phyloP scores from a whole-genome alignment of 169 alveolate species.

The Cryptosporidium xiaoi region DNA sequence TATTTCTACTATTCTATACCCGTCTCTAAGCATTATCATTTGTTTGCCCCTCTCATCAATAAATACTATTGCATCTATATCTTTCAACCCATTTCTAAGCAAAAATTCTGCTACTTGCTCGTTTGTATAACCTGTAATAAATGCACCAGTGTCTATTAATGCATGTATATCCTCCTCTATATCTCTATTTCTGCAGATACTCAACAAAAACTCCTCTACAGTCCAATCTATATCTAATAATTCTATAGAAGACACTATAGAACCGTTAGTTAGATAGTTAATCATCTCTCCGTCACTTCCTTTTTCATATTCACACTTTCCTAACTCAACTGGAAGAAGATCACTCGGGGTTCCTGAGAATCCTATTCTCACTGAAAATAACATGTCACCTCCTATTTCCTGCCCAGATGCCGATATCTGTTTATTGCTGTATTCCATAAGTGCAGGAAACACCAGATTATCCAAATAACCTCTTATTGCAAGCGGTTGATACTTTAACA shows the following conservation, averaged over 20 bases:
- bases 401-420: constrained; percentile 90
- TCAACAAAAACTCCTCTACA: constrained; percentile 35
- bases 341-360: constrained; percentile 94
- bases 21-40: constrained; percentile 79
- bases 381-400: constrained; percentile 88
- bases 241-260: constrained; percentile 77
- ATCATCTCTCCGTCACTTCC: constrained; percentile 90
- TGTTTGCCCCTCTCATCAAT: constrained; percentile 78
- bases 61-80: constrained; percentile 84
- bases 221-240: constrained; percentile 73
- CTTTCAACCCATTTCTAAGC: constrained; percentile 80
- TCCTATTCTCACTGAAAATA: constrained; percentile 89
- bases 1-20: constrained; percentile 79
- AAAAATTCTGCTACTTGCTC: constrained; percentile 81
- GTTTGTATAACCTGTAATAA: constrained; percentile 85
- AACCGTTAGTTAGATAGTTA: constrained; percentile 81
- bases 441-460: constrained; percentile 83
- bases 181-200: constrained; percentile 34
- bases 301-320: constrained; percentile 84
- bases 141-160: constrained; percentile 89
- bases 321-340: constrained; percentile 90
- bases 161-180: constrained; percentile 77
- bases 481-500: constrained; percentile 81
- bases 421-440: constrained; percentile 85
- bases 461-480: constrained; percentile 85